A percentile compares a stretch with the other conserved stretches of the same genome.
Conservation (phyloP, 1,284 basidiomycete species). For the Cystobasidium sp. region DNA sequence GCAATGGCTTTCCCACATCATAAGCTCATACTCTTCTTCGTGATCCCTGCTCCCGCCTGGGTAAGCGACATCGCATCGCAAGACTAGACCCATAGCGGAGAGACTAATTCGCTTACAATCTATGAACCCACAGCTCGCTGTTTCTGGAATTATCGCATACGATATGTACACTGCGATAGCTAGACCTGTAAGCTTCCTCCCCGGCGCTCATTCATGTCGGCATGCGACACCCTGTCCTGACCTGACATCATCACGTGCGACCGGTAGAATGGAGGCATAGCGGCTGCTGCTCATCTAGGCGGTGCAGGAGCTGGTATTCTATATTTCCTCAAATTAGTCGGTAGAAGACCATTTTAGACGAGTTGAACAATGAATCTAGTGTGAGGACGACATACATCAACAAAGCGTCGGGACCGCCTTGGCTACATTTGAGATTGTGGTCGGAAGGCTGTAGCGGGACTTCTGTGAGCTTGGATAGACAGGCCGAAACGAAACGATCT, state of each 20-base stretch:
- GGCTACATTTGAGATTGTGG: too few relatives aligned
- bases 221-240: neutral
- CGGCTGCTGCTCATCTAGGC: constrained; percentile 36
- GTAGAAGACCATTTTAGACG: constrained; percentile 16
- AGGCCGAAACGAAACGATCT: too few relatives aligned
- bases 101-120: neutral
- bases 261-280: constrained; percentile 33
- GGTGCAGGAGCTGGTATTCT: constrained; percentile 40
- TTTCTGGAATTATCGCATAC: constrained; percentile 30
- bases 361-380: neutral
- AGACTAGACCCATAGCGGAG: too few relatives aligned
- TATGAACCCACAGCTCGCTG: constrained; percentile 16
- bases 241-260: neutral
- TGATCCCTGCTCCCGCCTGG: constrained; percentile 40
- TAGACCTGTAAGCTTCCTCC: constrained; percentile 18
- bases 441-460: too few relatives aligned
- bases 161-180: constrained; percentile 36
- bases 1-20: constrained; percentile 36
- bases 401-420: neutral
- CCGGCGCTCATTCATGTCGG: neutral
- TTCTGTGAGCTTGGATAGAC: too few relatives aligned
- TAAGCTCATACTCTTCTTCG: constrained; percentile 29
- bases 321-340: constrained; percentile 24
- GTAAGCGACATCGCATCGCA: neutral
- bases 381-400: neutral